Conservation (phyloP, 1,284 basidiomycete genomes). For the Ceratobasidium sp. region DNA sequence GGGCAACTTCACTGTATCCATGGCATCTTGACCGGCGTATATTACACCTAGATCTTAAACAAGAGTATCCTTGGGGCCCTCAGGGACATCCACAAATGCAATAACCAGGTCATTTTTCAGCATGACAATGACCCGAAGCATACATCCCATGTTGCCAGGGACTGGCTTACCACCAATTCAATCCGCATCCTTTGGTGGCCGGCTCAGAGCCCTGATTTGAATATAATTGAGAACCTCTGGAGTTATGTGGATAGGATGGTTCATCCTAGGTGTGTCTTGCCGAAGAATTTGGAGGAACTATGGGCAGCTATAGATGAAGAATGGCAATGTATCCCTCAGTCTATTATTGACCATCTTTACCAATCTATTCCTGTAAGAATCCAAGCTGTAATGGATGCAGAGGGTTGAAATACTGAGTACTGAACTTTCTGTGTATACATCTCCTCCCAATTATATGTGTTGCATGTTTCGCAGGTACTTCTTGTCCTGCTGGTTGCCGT, state of each 20-base stretch:
- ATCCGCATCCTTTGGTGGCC: constrained; percentile 6
- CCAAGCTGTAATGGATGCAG: not conserved
- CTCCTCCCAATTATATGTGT: not conserved
- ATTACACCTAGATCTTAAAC: constrained; percentile 48
- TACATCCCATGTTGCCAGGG: not conserved
- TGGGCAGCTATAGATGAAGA: constrained; percentile 21
- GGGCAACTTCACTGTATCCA: constrained; percentile 45
- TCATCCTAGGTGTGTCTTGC: not conserved
- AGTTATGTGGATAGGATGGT: constrained; percentile 17
- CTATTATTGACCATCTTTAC: constrained; percentile 19
- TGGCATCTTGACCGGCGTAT: constrained; percentile 35
- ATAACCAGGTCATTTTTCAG: constrained; percentile 16
- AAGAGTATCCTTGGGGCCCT: constrained; percentile 43
- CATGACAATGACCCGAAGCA: constrained; percentile 39
- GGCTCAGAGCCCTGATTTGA: constrained; percentile 19
- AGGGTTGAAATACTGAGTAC: constrained; percentile 6
- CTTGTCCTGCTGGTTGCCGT: no score
- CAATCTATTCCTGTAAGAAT: constrained; percentile 8
- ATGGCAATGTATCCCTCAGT: constrained; percentile 14
- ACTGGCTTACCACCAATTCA: constrained; percentile 18
- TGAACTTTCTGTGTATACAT: not conserved
- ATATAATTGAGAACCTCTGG: constrained; percentile 21
- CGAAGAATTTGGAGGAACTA: constrained; percentile 21
- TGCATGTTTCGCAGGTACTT: not conserved
- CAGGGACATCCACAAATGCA: constrained; percentile 44